Percentiles rank a stretch among this genome's conserved stretches.
These are phyloP conservation scores for Ustilago nuda DNA, from an alignment of 1,284 basidiomycete species.

Conservation along the genomic window DNA sequence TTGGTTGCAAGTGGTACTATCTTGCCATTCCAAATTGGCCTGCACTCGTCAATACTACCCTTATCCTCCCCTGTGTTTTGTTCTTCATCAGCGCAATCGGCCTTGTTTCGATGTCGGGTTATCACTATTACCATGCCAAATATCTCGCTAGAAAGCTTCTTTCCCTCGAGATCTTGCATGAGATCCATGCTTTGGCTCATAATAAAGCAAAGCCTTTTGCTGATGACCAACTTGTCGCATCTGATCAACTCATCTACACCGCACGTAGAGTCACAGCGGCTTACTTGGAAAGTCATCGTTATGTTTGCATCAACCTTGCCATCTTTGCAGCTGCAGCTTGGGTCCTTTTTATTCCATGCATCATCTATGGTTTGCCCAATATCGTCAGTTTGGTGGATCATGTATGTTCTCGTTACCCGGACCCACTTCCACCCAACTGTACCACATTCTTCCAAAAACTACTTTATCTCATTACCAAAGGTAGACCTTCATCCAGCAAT, in stretches of 20 bases:
- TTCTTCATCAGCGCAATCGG: constrained; percentile 11
- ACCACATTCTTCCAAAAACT: constrained; percentile 6
- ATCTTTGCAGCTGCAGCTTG: constrained; percentile 7
- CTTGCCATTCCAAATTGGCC: constrained; percentile 10
- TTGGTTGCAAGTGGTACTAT: constrained; percentile 9
- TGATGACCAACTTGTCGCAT: not conserved
- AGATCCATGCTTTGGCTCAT: not conserved
- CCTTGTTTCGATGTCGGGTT: constrained; percentile 3
- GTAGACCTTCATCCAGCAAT: not conserved
- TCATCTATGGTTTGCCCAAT: constrained; percentile 13
- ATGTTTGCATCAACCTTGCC: constrained; percentile 14
- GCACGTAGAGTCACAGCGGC: constrained; percentile 3
- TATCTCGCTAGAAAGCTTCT: not conserved
- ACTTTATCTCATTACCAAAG: constrained; percentile 19
- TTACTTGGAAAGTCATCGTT: constrained; percentile 16
- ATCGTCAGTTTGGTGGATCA: constrained; percentile 12
- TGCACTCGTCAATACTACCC: constrained; percentile 2
- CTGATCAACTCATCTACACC: constrained; percentile 19
- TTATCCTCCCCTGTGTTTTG: constrained; percentile 16
- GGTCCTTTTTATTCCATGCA: not conserved
- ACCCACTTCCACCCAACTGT: constrained; percentile 6
- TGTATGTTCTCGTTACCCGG: not conserved
- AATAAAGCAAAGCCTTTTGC: not conserved
- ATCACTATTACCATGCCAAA: constrained; percentile 15
- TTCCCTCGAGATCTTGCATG: not conserved